Conservation (phyloP, 129 eudicot species). For the Oenanthe sinensis region DNA sequence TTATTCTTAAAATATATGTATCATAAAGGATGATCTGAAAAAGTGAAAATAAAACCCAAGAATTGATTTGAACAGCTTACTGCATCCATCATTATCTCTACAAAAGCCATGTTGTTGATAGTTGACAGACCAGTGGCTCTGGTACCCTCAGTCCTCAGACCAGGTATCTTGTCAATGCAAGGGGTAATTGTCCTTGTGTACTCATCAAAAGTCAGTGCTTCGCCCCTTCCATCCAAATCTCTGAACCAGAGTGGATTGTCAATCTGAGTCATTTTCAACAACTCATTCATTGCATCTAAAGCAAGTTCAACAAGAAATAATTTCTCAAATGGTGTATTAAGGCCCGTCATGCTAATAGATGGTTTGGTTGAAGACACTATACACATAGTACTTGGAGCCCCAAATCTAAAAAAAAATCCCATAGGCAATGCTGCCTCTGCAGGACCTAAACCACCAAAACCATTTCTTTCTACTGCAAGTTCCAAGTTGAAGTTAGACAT, state of each 20-base stretch:
- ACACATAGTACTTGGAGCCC: conserved; percentile 30
- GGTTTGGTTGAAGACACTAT: conserved; percentile 25
- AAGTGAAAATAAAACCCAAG: not conserved
- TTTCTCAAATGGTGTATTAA: conserved; percentile 45
- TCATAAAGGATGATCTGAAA: no score
- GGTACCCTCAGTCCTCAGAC: conserved; percentile 62
- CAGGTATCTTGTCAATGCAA: conserved; percentile 57
- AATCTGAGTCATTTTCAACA: conserved; percentile 57
- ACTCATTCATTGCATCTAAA: conserved; percentile 65
- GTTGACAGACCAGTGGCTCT: conserved; percentile 46
- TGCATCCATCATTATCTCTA: conserved; percentile 49
- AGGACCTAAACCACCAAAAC: conserved; percentile 38
- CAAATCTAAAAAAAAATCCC: no score
- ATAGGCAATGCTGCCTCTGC: conserved; percentile 41
- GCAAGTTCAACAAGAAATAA: conserved; percentile 52
- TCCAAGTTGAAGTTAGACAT: conserved; percentile 41
- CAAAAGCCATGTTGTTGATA: conserved; percentile 44
- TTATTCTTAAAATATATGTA: no score
- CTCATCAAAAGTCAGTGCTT: conserved; percentile 52
- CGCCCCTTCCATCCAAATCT: conserved; percentile 42
- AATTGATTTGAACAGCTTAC: conserved; percentile 27
- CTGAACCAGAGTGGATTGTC: conserved; percentile 60
- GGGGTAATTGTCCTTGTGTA: conserved; percentile 42
- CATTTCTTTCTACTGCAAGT: conserved; percentile 55
- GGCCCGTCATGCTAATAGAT: conserved; percentile 19